phyloP scores from a whole-genome alignment of 805 yeast genomes.

The Yamadazyma takamatsuzukensis region DNA sequence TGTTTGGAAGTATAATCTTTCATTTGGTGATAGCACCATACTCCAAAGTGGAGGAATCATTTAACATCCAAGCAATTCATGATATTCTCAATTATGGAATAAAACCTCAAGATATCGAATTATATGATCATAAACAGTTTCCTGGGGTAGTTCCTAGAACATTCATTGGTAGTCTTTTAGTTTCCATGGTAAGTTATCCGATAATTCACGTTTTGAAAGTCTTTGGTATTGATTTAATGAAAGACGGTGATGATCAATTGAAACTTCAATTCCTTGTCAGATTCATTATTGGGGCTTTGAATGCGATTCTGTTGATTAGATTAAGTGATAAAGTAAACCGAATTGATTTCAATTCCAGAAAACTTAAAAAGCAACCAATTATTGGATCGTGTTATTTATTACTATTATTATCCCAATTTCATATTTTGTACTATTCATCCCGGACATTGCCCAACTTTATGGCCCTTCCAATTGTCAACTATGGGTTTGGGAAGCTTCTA shows the following conservation, averaged over 20 bases:
- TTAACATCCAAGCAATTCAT: conserved; percentile 84
- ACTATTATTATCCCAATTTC: conserved; percentile 69
- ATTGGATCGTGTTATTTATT: conserved; percentile 58
- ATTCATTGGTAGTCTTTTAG: conserved; percentile 63
- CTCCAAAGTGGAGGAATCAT: conserved; percentile 93
- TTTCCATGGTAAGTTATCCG: conserved; percentile 47
- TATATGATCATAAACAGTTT: conserved; percentile 72
- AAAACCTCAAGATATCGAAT: conserved; percentile 23
- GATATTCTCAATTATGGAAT: conserved; percentile 70
- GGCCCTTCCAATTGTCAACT: conserved; percentile 68
- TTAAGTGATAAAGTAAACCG: conserved; percentile 39
- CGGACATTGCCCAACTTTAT: conserved; percentile 86
- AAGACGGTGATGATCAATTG: conserved; percentile 27
- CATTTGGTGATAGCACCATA: conserved; percentile 65
- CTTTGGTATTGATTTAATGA: conserved; percentile 18
- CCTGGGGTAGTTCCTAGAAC: conserved; percentile 92
- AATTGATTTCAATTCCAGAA: conserved; percentile 20
- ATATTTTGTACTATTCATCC: conserved; percentile 72
- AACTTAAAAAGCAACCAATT: conserved; percentile 13
- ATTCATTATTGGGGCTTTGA: conserved; percentile 57
- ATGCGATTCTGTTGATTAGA: conserved; percentile 49
- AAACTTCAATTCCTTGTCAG: conserved; percentile 56
- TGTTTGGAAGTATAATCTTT: conserved; percentile 44
- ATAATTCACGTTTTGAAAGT: conserved; percentile 11
- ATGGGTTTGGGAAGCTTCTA: conserved; percentile 50